These are phyloP conservation scores for Populus euphratica DNA, from an alignment of 345 rosid species.

Conservation along the genomic window DNA sequence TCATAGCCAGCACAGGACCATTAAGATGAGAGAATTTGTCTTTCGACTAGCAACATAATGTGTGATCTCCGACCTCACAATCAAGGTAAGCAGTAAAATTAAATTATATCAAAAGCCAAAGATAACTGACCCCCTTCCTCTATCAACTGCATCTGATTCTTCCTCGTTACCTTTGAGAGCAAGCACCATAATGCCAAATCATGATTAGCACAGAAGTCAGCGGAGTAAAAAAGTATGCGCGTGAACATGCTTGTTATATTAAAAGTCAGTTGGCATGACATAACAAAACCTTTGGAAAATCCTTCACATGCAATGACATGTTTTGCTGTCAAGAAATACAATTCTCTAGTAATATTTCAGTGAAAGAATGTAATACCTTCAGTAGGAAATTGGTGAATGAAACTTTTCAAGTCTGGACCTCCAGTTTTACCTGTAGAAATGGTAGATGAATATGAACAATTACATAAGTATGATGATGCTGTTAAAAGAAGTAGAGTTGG, in stretches of 20 bases:
- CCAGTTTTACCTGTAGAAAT: constrained; percentile 53
- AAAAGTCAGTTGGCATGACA: neutral
- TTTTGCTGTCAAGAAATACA: neutral
- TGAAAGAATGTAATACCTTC: constrained; percentile 45
- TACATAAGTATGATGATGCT: constrained; percentile 1
- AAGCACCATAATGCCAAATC: constrained; percentile 4
- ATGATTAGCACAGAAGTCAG: constrained; percentile 3
- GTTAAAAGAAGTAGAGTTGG: neutral
- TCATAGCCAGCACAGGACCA: neutral
- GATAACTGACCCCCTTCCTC: constrained; percentile 35
- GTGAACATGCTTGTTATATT: neutral
- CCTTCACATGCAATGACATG: constrained; percentile 4
- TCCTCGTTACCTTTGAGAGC: constrained; percentile 47
- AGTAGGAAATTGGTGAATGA: constrained; percentile 69
- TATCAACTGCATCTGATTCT: constrained; percentile 34
- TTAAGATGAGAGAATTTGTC: neutral
- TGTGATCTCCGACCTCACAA: neutral
- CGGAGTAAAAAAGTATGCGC: neutral
- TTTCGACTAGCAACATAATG: neutral
- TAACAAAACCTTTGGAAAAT: constrained; percentile 7
- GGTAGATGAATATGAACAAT: constrained; percentile 3
- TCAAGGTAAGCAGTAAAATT: neutral
- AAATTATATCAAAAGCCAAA: neutral
- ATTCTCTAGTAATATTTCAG: neutral
- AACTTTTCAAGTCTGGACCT: constrained; percentile 85